Evolutionary conservation across 306 rosid genomes (phyloP).

Genomic region (Elaeagnus macrophylla): DNA sequence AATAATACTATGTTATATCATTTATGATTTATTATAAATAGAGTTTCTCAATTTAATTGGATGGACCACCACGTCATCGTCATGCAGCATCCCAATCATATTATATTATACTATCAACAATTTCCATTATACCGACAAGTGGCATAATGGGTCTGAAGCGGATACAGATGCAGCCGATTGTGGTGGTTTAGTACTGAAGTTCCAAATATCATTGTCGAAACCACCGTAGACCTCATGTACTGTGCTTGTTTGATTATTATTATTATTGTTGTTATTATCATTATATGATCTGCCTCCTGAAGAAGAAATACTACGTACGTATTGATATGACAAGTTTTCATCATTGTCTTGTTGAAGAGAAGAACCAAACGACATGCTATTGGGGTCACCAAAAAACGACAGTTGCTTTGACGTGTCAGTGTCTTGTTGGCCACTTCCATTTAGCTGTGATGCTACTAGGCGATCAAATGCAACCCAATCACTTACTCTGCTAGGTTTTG

Average conservation of each 20-base stretch:
- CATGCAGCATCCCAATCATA: too few species aligned
- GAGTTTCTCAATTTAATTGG: too few species aligned
- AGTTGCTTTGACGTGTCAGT: constrained; percentile 25
- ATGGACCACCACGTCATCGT: too few species aligned
- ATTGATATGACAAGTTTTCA: constrained; percentile 23
- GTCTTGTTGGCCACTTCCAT: constrained; percentile 25
- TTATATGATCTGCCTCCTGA: constrained; percentile 13
- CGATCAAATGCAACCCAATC: constrained; percentile 47
- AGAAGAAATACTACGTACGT: constrained; percentile 11
- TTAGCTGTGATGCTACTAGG: constrained; percentile 48
- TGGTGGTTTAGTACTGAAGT: constrained; percentile 27
- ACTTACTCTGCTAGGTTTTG: constrained; percentile 11
- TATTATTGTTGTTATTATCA: background rate
- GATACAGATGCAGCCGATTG: constrained; percentile 22
- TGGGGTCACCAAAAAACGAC: constrained; percentile 27
- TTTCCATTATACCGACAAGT: constrained; percentile 41
- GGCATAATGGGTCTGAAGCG: constrained; percentile 41
- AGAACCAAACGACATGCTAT: constrained; percentile 18
- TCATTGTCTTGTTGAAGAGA: constrained; percentile 10
- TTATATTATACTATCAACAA: background rate
- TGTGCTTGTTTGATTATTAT: too few species aligned
- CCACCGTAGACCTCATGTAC: constrained; percentile 14
- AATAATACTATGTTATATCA: too few species aligned
- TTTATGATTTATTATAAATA: too few species aligned
- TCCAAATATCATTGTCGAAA: constrained; percentile 32